These are phyloP conservation scores for Daldinia childiae DNA, from an alignment of 495 filamentous ascomycete genomes.

Conservation along the genomic window DNA sequence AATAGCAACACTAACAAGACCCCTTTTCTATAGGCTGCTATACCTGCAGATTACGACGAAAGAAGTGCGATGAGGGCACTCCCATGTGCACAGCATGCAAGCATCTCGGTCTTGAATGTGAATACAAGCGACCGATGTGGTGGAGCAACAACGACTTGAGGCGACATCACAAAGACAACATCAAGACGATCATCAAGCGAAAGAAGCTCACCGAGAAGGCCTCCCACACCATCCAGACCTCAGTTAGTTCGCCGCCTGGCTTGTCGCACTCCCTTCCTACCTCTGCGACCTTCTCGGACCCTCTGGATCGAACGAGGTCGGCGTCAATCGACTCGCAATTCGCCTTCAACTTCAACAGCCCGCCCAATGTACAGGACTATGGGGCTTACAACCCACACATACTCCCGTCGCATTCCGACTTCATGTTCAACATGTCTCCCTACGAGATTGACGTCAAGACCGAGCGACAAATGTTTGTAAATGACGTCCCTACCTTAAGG, in stretches of 20 bases:
- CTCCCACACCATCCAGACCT: slow-evolving; percentile 63
- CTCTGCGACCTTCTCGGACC: slow-evolving; percentile 79
- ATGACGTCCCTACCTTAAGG: slow-evolving; percentile 82
- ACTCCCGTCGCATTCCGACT: slow-evolving; percentile 52
- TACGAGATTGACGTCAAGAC: slow-evolving; percentile 98
- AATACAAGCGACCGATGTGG: slow-evolving; percentile 97
- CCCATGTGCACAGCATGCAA: slow-evolving; percentile 88
- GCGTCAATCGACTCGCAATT: slow-evolving; percentile 82
- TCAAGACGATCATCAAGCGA: slow-evolving; percentile 97
- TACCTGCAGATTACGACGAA: slow-evolving; percentile 91
- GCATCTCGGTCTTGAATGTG: slow-evolving; percentile 84
- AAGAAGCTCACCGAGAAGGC: slow-evolving; percentile 93
- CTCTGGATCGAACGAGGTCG: slow-evolving; percentile 73
- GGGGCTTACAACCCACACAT: slow-evolving; percentile 67
- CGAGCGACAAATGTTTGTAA: slow-evolving; percentile 92
- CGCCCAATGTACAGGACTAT: slow-evolving; percentile 66
- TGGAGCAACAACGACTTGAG: slow-evolving; percentile 92
- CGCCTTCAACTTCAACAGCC: slow-evolving; percentile 77
- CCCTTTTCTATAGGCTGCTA: slow-evolving; percentile 78
- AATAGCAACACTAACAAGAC: slow-evolving; percentile 37
- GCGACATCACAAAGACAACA: slow-evolving; percentile 86
- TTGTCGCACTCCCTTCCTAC: slow-evolving; percentile 84
- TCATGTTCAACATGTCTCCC: slow-evolving; percentile 69
- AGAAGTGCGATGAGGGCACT: slow-evolving; percentile 97
- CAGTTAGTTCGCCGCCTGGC: slow-evolving; percentile 74